Base-by-base conservation (phyloP, 345 rosid species). In the Ricinus communis region DNA sequence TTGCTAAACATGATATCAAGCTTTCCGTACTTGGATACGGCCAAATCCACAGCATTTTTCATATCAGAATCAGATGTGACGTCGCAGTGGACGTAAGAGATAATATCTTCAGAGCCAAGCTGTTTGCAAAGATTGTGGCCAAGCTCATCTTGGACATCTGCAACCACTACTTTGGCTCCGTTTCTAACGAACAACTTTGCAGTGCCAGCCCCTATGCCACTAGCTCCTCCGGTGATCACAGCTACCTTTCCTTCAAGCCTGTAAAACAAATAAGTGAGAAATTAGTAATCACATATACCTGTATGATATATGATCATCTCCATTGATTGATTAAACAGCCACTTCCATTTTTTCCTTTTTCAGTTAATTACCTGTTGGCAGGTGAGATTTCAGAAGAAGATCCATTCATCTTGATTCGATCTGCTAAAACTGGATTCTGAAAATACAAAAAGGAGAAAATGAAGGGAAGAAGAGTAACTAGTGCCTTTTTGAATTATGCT, bases 91-190 rank as follows among this genome's bases (percentile, higher is more conserved):
- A 62, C 8, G 4, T 36, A 62, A 7, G 66, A 9, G 5, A 38
- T 15, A n/a, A 11, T 13, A 1, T 62, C 66, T 9, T 36, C 47
- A 1, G 47, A 38, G 9, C 65, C 65, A 15, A 61, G 5, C 31
- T 59, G 24, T 59, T 9, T 31, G n/a, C 45, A 59, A 4, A 59
- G 45, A 33, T 43, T 31, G 8, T 15, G 45, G 25, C 46, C 65
- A 36, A 61, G 46, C 5, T 61, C 47, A 61, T 61, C 65, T 61
- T 61, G 65, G 12, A 61, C 15, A 61, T 61, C 65, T 7, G 65
- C 65, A 9, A 61, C 19, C 14, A 61, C 27, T 10, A 61, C 65
- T 2, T 61, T 61, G 14, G 46, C 65, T 33, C 65, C 65, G 2
- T 61, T 8, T 61, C 36, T 61, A 3, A 61, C 47, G n/a, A 61